Percentiles rank a stretch among this genome's conserved stretches.
Conservation (phyloP, 805 yeast genomes). For the Blastobotrys attinorum region DNA sequence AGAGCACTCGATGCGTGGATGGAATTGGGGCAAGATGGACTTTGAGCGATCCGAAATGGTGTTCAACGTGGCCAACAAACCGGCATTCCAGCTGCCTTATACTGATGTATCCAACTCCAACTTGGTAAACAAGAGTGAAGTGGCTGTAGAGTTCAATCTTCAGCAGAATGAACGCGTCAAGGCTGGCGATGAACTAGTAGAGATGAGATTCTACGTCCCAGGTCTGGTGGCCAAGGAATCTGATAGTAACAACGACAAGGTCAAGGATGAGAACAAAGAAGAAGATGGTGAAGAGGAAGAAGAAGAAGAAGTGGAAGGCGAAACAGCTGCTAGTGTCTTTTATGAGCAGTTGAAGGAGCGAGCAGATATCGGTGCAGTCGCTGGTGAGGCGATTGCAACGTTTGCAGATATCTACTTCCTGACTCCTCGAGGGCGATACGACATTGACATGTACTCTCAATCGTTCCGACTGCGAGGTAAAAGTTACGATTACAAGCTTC, state of each 20-base stretch:
- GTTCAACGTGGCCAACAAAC: slow-evolving; percentile 78
- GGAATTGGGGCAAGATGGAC: slow-evolving; percentile 98
- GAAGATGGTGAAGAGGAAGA: slow-evolving; percentile 31
- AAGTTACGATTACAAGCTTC: slow-evolving; percentile 94
- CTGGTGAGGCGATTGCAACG: slow-evolving; percentile 92
- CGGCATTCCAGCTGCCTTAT: slow-evolving; percentile 88
- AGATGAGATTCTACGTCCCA: slow-evolving; percentile 87
- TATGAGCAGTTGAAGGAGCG: slow-evolving; percentile 86
- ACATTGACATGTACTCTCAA: slow-evolving; percentile 83
- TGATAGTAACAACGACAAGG: slow-evolving; percentile 23
- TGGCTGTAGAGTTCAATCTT: slow-evolving; percentile 75
- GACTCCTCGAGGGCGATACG: slow-evolving; percentile 98
- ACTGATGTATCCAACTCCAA: slow-evolving; percentile 73
- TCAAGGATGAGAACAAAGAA: slow-evolving; percentile 23
- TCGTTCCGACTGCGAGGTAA: slow-evolving; percentile 92
- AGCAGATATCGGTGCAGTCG: slow-evolving; percentile 89
- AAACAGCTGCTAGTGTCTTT: slow-evolving; percentile 73
- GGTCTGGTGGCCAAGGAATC: slow-evolving; percentile 55
- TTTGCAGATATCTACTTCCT: slow-evolving; percentile 85
- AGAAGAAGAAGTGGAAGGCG: slow-evolving; percentile 36
- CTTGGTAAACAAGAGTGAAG: slow-evolving; percentile 86
- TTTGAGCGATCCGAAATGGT: slow-evolving; percentile 87
- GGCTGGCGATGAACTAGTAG: slow-evolving; percentile 95
- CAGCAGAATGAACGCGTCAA: slow-evolving; percentile 43
- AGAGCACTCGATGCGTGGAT: slow-evolving; percentile 93